Conservation (phyloP, 2,329 filamentous ascomycete species). For the Xylaria digitata region DNA sequence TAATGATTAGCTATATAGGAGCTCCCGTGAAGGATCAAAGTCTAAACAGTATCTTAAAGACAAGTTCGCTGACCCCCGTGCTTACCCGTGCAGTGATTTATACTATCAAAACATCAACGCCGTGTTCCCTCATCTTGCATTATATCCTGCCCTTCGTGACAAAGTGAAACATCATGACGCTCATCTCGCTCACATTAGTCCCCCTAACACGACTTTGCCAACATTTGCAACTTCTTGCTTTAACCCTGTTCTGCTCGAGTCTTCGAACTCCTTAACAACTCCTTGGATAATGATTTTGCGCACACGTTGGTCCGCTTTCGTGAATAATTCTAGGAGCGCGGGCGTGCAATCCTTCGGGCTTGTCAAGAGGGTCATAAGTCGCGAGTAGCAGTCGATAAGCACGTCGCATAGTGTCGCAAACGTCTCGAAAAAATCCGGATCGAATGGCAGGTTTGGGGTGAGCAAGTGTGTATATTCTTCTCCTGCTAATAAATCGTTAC, state of each 20-base stretch:
- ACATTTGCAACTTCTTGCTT: slow-evolving; percentile 87
- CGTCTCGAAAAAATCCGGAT: slow-evolving; percentile 96
- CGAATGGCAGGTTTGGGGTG: slow-evolving; percentile 93
- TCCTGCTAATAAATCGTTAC: slow-evolving; percentile 78
- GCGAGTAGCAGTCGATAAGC: slow-evolving; percentile 89
- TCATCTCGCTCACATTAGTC: slow-evolving; percentile 73
- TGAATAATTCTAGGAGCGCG: slow-evolving; percentile 83
- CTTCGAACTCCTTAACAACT: slow-evolving; percentile 92
- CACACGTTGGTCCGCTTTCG: slow-evolving; percentile 86
- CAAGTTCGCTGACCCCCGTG: slow-evolving; percentile 1
- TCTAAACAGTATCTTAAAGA: slow-evolving; percentile 19
- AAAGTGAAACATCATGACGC: slow-evolving; percentile 7
- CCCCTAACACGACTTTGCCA: slow-evolving; percentile 88
- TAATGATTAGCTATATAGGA: slow-evolving; percentile 16
- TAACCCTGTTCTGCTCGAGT: slow-evolving; percentile 78
- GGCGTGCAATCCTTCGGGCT: slow-evolving; percentile 78
- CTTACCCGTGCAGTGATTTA: slow-evolving; percentile 1
- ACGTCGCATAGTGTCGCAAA: slow-evolving; percentile 97
- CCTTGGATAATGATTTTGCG: slow-evolving; percentile 90
- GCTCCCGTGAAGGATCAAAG: slow-evolving; percentile 26
- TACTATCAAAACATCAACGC: slow-evolving; percentile 3
- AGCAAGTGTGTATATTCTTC: slow-evolving; percentile 90
- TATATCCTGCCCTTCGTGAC: slow-evolving; percentile 1
- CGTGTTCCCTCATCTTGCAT: background rate
- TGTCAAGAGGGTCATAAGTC: slow-evolving; percentile 79